phyloP scores from a whole-genome alignment of 768 basidiomycete species.

The Amylocystis lapponica region DNA sequence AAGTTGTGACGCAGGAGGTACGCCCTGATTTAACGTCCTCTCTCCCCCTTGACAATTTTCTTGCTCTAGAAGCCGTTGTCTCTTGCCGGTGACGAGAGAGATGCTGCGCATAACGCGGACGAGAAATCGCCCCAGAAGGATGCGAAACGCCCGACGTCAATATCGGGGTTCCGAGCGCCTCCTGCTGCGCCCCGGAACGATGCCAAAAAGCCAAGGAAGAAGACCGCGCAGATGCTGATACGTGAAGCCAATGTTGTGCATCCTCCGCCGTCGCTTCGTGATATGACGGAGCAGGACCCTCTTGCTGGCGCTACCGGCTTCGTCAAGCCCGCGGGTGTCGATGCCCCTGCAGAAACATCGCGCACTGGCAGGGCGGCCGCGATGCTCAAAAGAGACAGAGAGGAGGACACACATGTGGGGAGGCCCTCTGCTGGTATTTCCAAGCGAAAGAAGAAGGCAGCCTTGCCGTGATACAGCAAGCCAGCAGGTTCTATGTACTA shows the following conservation, averaged over 20 bases:
- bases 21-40: too few relatives aligned
- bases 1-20: constrained; percentile 30
- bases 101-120: not conserved
- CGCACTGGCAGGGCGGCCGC: too few relatives aligned
- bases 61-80: not conserved
- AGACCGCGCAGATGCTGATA: constrained; percentile 20
- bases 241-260: constrained; percentile 14
- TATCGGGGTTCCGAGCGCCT: constrained; percentile 21
- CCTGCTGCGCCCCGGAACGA: constrained; percentile 10
- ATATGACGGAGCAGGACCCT: too few relatives aligned
- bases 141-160: constrained; percentile 12
- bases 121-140: constrained; percentile 5
- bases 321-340: constrained; percentile 53
- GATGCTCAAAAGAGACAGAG: constrained; percentile 10
- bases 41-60: too few relatives aligned
- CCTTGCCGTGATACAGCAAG: too few relatives aligned
- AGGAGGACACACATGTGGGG: constrained; percentile 2
- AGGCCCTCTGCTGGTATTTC: constrained; percentile 6
- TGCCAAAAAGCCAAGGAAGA: constrained; percentile 12
- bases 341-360: constrained; percentile 34
- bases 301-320: constrained; percentile 24
- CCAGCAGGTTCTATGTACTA: too few relatives aligned
- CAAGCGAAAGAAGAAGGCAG: constrained; percentile 13
- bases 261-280: constrained; percentile 4
- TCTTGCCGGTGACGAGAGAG: not conserved